Evolutionary conservation across 768 basidiomycete species (phyloP).

Genomic region (Leccinum rimulosum): DNA sequence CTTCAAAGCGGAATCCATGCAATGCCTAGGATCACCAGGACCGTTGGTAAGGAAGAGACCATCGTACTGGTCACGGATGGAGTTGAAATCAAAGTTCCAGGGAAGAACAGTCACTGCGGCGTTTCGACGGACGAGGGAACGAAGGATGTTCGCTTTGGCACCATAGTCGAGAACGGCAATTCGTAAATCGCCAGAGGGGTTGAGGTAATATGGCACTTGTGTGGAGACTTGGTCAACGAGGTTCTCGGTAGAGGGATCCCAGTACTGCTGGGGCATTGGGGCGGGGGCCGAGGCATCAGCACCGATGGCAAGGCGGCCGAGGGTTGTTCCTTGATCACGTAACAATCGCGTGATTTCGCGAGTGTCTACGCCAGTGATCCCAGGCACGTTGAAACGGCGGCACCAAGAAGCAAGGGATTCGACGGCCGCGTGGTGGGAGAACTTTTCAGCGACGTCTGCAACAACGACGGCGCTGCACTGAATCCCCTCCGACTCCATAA

Average conservation of each 20-base stretch:
- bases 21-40: constrained; percentile 90
- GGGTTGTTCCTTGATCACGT: constrained; percentile 95
- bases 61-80: constrained; percentile 85
- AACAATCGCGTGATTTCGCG: constrained; percentile 92
- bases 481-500: constrained; percentile 85
- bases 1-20: constrained; percentile 78
- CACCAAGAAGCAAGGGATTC: constrained; percentile 96
- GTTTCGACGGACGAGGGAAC: constrained; percentile 86
- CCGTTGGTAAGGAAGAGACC: constrained; percentile 97
- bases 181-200: constrained; percentile 81
- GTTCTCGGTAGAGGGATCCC: constrained; percentile 91
- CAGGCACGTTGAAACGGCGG: constrained; percentile 82
- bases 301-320: constrained; percentile 87
- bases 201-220: constrained; percentile 77
- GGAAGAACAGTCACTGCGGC: constrained; percentile 94
- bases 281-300: constrained; percentile 57
- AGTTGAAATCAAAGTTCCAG: constrained; percentile 97
- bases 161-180: constrained; percentile 98
- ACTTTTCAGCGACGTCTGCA: constrained; percentile 91
- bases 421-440: constrained; percentile 91
- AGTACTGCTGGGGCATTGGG: constrained; percentile 73
- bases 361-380: constrained; percentile 95
- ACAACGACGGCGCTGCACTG: constrained; percentile 94
- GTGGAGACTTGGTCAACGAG: constrained; percentile 94
- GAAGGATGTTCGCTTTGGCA: constrained; percentile 95